Conservation (phyloP, 2,329 filamentous ascomycete species). For the Chalara sp. region DNA sequence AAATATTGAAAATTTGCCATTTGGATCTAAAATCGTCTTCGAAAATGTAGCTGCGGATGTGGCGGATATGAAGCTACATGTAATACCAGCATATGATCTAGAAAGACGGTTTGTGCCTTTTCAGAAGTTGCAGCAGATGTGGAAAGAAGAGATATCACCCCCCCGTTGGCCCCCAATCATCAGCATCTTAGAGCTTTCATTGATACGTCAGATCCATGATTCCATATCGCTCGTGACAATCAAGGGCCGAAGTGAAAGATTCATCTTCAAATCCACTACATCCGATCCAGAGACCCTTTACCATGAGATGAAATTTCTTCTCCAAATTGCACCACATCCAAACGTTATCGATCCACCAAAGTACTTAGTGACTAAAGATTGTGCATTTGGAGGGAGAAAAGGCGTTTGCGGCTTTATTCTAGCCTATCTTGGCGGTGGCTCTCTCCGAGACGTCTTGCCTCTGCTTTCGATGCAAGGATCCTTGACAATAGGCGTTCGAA, state of each 20-base stretch:
- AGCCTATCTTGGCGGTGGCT: slow-evolving; percentile 46
- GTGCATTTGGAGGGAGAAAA: slow-evolving; percentile 47
- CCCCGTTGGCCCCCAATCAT: slow-evolving; percentile 26
- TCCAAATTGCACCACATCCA: slow-evolving; percentile 43
- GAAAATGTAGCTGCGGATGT: slow-evolving; percentile 42
- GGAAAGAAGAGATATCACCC: slow-evolving; percentile 23
- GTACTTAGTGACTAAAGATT: slow-evolving; percentile 49
- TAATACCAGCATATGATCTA: slow-evolving; percentile 45
- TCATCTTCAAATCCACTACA: slow-evolving; percentile 52
- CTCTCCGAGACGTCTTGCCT: slow-evolving; percentile 44
- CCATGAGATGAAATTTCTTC: slow-evolving; percentile 50
- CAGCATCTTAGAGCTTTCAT: slow-evolving; percentile 42
- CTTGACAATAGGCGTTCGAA: neutral
- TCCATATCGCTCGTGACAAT: slow-evolving; percentile 46
- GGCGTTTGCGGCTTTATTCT: slow-evolving; percentile 52
- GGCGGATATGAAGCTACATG: slow-evolving; percentile 36
- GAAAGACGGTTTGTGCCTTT: slow-evolving; percentile 45
- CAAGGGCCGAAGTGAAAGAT: slow-evolving; percentile 27
- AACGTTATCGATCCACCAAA: slow-evolving; percentile 45
- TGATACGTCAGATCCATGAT: slow-evolving; percentile 49
- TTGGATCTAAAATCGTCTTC: slow-evolving; percentile 51
- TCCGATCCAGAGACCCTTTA: slow-evolving; percentile 54
- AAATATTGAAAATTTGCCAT: slow-evolving; percentile 42
- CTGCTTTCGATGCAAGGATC: neutral
- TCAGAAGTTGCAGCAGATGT: slow-evolving; percentile 34